Percentiles rank a stretch among this genome's conserved stretches.
Evolutionary conservation across 108 stramenopile species (phyloP).

Genomic region (Phaeodactylum tricornutum): DNA sequence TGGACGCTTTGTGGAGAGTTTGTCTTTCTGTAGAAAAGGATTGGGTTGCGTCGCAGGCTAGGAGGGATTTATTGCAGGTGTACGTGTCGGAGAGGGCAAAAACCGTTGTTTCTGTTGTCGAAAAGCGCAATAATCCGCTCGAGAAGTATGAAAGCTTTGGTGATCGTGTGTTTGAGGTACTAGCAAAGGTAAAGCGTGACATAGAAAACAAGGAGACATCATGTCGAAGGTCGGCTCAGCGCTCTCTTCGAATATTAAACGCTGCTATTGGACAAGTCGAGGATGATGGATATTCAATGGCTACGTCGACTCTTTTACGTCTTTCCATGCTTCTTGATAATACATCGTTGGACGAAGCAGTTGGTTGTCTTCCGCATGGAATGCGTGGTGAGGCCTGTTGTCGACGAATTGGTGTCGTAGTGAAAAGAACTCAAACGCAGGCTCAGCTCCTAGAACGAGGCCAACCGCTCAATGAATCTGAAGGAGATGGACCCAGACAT

Average conservation of each 20-base stretch:
- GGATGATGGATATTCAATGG: conserved; percentile 31
- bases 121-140: background rate
- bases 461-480: background rate
- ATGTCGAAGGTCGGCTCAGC: conserved; percentile 58
- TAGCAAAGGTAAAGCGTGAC: conserved; percentile 50
- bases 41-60: conserved; percentile 66
- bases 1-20: conserved; percentile 81
- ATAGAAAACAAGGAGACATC: conserved; percentile 30
- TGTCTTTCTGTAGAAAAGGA: conserved; percentile 55
- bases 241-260: conserved; percentile 76
- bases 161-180: conserved; percentile 52
- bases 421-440: too few relatives aligned
- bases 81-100: conserved; percentile 20
- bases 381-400: conserved; percentile 69
- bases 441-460: too few relatives aligned
- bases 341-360: conserved; percentile 21
- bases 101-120: background rate
- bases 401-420: too few relatives aligned
- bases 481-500: background rate
- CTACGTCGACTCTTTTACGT: conserved; percentile 36
- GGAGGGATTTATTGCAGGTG: conserved; percentile 68
- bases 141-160: conserved; percentile 21
- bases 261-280: conserved; percentile 46
- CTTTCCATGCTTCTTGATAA: conserved; percentile 20
- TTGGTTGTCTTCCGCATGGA: conserved; percentile 54